These are phyloP conservation scores for Plasmodium yoelii DNA, from an alignment of 169 alveolate species.

Conservation along the genomic window DNA sequence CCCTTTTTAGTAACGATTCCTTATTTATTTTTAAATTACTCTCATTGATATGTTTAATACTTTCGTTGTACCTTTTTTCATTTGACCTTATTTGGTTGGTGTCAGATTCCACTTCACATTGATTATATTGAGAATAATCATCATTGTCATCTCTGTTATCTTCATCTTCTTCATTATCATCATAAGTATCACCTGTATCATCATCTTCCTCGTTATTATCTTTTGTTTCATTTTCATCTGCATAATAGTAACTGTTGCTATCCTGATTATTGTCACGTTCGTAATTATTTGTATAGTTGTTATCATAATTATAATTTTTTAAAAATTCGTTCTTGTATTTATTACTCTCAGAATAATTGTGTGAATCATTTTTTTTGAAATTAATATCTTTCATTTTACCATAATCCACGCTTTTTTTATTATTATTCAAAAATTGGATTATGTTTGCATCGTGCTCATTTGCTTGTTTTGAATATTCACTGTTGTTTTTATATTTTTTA, in stretches of 20 bases:
- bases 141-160: conserved; percentile 12
- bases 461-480: conserved; percentile 5
- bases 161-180: conserved; percentile 11
- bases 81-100: background rate
- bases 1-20: background rate
- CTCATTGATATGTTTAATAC: background rate
- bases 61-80: background rate
- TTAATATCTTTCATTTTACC: conserved; percentile 9
- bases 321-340: conserved; percentile 9
- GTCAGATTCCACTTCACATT: background rate
- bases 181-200: conserved; percentile 4
- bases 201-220: conserved; percentile 21
- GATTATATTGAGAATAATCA: background rate
- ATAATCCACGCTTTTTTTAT: conserved; percentile 41
- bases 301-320: conserved; percentile 9
- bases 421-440: conserved; percentile 38
- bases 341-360: background rate
- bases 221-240: background rate
- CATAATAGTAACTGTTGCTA: background rate
- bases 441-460: conserved; percentile 43
- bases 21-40: conserved; percentile 1
- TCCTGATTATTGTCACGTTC: background rate
- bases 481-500: conserved; percentile 5
- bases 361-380: background rate
- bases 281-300: conserved; percentile 16